phyloP scores from a whole-genome alignment of 768 basidiomycete genomes.

The Rhizopogon roseolus region DNA sequence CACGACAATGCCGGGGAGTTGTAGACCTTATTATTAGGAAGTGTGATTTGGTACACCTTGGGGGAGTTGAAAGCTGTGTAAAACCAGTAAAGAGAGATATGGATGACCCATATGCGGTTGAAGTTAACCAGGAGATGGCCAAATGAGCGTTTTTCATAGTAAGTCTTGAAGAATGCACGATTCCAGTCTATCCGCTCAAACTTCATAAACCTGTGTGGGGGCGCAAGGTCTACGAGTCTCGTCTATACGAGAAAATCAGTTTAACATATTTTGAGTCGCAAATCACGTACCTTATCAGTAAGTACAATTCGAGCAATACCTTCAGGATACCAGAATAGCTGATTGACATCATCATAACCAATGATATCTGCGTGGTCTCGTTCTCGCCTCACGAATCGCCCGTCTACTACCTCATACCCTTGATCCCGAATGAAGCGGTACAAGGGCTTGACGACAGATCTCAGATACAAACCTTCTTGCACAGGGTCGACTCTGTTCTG shows the following conservation, averaged over 20 bases:
- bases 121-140: conserved; percentile 98
- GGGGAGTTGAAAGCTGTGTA: conserved; percentile 96
- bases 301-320: conserved; percentile 91
- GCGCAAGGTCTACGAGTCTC: conserved; percentile 85
- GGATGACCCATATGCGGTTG: conserved; percentile 99
- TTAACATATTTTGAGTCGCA: neutral
- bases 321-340: conserved; percentile 99
- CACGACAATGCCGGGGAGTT: conserved; percentile 79
- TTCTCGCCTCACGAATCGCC: conserved; percentile 91
- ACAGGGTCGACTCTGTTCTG: conserved; percentile 90
- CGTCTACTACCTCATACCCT: conserved; percentile 94
- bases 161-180: conserved; percentile 97
- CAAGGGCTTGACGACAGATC: conserved; percentile 85
- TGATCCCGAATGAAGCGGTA: conserved; percentile 98
- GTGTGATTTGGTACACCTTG: conserved; percentile 61
- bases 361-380: conserved; percentile 91
- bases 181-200: conserved; percentile 98
- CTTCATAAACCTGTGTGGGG: conserved; percentile 92
- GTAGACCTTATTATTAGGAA: conserved; percentile 31
- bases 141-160: conserved; percentile 95
- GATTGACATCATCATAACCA: conserved; percentile 98
- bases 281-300: conserved; percentile 69
- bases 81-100: conserved; percentile 92
- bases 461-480: conserved; percentile 92
- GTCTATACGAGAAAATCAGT: conserved; percentile 44